phyloP scores from a whole-genome alignment of 2,329 filamentous ascomycete genomes.

The Aspergillus pseudoterreus region DNA sequence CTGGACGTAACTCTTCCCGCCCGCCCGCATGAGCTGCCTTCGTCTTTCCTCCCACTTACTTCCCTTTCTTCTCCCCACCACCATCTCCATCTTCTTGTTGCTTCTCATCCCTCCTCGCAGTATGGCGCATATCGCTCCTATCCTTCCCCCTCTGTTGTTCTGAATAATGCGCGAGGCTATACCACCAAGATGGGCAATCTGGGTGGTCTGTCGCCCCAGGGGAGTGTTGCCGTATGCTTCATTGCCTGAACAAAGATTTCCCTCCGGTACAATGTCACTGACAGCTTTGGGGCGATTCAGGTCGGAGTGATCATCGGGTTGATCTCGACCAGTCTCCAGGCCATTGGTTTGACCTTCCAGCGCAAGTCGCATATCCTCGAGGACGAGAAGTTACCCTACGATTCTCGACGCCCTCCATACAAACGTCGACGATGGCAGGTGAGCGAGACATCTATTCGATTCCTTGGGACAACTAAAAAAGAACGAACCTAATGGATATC shows the following conservation, averaged over 20 bases:
- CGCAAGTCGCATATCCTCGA: slow-evolving; percentile 97
- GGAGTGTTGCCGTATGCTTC: slow-evolving; percentile 67
- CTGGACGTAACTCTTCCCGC: slow-evolving; percentile 7
- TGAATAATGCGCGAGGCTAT: slow-evolving; percentile 32
- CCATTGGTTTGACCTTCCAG: slow-evolving; percentile 89
- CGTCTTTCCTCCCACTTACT: slow-evolving; percentile 1
- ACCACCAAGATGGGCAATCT: slow-evolving; percentile 62
- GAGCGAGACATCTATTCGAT: slow-evolving; percentile 2
- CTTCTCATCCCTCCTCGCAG: neutral
- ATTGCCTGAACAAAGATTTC: neutral
- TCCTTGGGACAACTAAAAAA: no score
- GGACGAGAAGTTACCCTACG: slow-evolving; percentile 80
- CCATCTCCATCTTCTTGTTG: neutral
- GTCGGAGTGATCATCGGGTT: slow-evolving; percentile 91
- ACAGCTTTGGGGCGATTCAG: slow-evolving; percentile 42
- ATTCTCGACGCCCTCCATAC: slow-evolving; percentile 80
- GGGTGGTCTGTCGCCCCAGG: slow-evolving; percentile 71
- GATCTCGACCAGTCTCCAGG: slow-evolving; percentile 90
- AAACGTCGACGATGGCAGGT: slow-evolving; percentile 88
- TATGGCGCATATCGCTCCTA: neutral
- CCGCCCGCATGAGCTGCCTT: slow-evolving; percentile 8
- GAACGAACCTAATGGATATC: slow-evolving; percentile 11
- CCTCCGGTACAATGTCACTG: neutral
- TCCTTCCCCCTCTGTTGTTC: slow-evolving; percentile 9
- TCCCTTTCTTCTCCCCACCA: neutral